Conservation (phyloP, 257 asterid genomes). For the Solanum chaucha region DNA sequence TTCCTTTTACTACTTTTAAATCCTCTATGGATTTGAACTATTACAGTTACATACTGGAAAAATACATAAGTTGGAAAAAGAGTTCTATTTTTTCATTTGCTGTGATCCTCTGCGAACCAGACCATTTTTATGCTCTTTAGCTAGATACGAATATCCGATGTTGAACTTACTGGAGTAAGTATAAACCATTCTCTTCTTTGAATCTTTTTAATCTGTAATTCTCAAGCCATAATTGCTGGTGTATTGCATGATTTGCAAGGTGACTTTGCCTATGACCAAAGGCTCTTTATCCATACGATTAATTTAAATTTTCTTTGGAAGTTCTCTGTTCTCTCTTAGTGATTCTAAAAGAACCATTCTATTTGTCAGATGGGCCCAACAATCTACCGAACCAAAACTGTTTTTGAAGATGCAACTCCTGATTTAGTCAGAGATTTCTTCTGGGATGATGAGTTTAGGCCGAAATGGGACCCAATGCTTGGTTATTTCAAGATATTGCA, state of each 20-base stretch:
- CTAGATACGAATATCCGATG: background rate
- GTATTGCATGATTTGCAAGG: background rate
- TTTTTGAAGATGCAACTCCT: constrained; percentile 83
- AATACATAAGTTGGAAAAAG: no score
- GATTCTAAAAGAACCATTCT: background rate
- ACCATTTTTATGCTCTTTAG: background rate
- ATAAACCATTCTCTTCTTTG: background rate
- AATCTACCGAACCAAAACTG: constrained; percentile 63
- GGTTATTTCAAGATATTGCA: constrained; percentile 54
- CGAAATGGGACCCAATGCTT: constrained; percentile 91
- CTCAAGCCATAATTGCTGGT: background rate
- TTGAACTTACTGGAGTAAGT: background rate
- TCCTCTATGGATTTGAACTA: background rate
- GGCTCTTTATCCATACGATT: background rate
- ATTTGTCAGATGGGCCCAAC: constrained; percentile 56
- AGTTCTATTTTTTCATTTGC: background rate
- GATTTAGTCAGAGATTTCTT: constrained; percentile 85
- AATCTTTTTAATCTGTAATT: background rate
- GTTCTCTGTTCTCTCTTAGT: background rate
- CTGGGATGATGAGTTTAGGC: constrained; percentile 94
- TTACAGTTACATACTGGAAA: background rate
- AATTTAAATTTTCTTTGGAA: background rate
- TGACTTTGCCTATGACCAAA: background rate
- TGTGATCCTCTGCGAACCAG: background rate
- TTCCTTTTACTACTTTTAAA: background rate